Conservation (phyloP, 306 rosid species). For the Hippophae tibetana region DNA sequence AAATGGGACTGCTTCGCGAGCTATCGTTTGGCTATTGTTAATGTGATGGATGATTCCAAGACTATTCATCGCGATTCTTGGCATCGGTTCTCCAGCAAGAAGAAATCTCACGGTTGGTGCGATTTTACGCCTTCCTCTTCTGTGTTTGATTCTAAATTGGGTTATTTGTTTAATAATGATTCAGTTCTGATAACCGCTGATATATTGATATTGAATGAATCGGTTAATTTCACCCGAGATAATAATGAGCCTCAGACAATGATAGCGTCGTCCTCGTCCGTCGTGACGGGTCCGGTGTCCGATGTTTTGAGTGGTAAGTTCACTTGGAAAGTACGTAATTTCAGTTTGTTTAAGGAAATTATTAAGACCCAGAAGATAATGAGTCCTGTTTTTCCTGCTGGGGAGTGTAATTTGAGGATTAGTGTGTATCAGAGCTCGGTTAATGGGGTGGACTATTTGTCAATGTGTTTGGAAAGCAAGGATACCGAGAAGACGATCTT, state of each 20-base stretch:
- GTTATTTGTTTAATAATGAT: constrained; percentile 57
- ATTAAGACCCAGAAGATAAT: constrained; percentile 93
- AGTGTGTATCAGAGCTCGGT: constrained; percentile 97
- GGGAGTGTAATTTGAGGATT: constrained; percentile 98
- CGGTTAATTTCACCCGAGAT: constrained; percentile 79
- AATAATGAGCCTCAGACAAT: constrained; percentile 53
- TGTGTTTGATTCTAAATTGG: constrained; percentile 79
- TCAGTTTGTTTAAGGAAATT: constrained; percentile 87
- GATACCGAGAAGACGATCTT: constrained; percentile 78
- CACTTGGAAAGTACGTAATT: constrained; percentile 98
- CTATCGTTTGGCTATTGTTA: constrained; percentile 81
- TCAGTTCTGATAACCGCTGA: constrained; percentile 89
- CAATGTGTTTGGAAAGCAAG: constrained; percentile 99
- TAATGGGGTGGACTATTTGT: constrained; percentile 75
- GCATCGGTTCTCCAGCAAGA: constrained; percentile 94
- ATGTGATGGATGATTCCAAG: constrained; percentile 69
- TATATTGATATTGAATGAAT: constrained; percentile 74
- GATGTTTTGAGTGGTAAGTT: constrained; percentile 90
- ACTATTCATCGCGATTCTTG: constrained; percentile 92
- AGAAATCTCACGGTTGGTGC: constrained; percentile 98
- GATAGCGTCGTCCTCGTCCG: constrained; percentile 37
- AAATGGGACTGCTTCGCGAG: constrained; percentile 99
- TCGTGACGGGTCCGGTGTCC: constrained; percentile 50
- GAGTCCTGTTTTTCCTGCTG: constrained; percentile 97
- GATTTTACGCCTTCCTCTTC: constrained; percentile 89